Percentiles rank a stretch among this genome's conserved stretches.
Evolutionary conservation across 495 filamentous ascomycete species (phyloP).

Genomic region (Podospora tetraspora): DNA sequence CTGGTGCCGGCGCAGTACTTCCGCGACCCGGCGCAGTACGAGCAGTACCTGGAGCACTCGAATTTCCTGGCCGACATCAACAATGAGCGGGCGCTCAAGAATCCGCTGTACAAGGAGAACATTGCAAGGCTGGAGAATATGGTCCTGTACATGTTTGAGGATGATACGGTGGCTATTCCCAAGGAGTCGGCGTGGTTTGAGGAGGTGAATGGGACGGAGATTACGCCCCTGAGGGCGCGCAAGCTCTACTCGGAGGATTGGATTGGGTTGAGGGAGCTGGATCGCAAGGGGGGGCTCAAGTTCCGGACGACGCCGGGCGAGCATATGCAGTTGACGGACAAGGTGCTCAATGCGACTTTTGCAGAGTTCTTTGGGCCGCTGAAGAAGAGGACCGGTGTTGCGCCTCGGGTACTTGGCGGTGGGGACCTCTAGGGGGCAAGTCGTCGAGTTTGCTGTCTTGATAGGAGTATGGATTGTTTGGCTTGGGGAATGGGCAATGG

Average conservation of each 20-base stretch:
- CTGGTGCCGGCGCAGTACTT: slow-evolving; percentile 96
- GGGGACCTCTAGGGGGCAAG: slow-evolving; percentile 22
- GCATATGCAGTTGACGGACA: slow-evolving; percentile 79
- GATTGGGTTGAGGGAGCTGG: slow-evolving; percentile 78
- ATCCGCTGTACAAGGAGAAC: slow-evolving; percentile 65
- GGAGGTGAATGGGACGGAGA: slow-evolving; percentile 69
- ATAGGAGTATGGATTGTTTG: neutral
- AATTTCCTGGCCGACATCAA: slow-evolving; percentile 99
- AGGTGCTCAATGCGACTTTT: slow-evolving; percentile 62
- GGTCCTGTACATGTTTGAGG: slow-evolving; percentile 83
- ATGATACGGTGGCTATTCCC: slow-evolving; percentile 81
- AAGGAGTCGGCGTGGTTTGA: slow-evolving; percentile 91
- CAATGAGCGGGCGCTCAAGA: slow-evolving; percentile 78
- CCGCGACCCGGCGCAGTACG: slow-evolving; percentile 65
- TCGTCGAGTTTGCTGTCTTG: neutral
- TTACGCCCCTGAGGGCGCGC: slow-evolving; percentile 64
- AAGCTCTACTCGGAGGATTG: slow-evolving; percentile 86
- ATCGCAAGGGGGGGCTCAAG: slow-evolving; percentile 70
- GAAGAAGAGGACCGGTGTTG: slow-evolving; percentile 26
- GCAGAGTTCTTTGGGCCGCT: slow-evolving; percentile 63
- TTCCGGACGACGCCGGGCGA: slow-evolving; percentile 65
- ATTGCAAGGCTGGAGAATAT: slow-evolving; percentile 67
- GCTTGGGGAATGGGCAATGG: neutral
- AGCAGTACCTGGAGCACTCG: slow-evolving; percentile 71
- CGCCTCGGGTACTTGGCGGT: neutral